Percentiles rank a stretch among this genome's conserved stretches.
Conservation (phyloP, 2,329 filamentous ascomycete genomes). For the Paracoccidioides brasiliensis region DNA sequence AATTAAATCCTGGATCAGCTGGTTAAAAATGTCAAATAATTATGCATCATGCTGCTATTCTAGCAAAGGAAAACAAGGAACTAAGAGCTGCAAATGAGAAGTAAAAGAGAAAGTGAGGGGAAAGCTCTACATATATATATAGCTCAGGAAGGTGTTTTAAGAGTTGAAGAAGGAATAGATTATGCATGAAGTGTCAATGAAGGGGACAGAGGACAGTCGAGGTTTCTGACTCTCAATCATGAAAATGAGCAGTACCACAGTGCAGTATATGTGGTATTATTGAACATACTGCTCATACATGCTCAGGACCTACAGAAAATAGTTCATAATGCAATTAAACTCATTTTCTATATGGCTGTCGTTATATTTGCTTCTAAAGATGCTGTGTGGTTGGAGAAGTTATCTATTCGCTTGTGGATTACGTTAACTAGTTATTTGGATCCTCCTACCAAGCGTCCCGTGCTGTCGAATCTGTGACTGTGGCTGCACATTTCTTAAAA, state of each 20-base stretch:
- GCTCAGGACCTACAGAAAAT: neutral
- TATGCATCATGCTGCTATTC: constrained; percentile 3
- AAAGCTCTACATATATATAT: constrained; percentile 4
- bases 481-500: too few relatives aligned
- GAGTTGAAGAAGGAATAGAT: constrained; percentile 1
- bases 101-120: constrained; percentile 5
- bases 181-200: neutral
- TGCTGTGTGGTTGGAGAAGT: too few relatives aligned
- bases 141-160: constrained; percentile 3
- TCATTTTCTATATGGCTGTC: neutral
- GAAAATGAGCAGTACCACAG: neutral
- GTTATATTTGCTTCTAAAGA: neutral
- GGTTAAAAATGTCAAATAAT: neutral
- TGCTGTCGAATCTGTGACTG: too few relatives aligned
- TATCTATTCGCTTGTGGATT: too few relatives aligned
- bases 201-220: neutral
- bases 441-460: too few relatives aligned
- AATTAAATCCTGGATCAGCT: constrained; percentile 5
- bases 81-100: constrained; percentile 6
- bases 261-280: neutral
- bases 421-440: too few relatives aligned
- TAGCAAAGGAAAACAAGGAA: constrained; percentile 3
- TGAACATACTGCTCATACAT: neutral
- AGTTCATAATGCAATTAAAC: neutral
- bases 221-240: neutral